Percentiles rank a stretch among this genome's conserved stretches.
Evolutionary conservation across 352 stramenopile genomes (phyloP).

Genomic region (Globisporangium carolinianum): DNA sequence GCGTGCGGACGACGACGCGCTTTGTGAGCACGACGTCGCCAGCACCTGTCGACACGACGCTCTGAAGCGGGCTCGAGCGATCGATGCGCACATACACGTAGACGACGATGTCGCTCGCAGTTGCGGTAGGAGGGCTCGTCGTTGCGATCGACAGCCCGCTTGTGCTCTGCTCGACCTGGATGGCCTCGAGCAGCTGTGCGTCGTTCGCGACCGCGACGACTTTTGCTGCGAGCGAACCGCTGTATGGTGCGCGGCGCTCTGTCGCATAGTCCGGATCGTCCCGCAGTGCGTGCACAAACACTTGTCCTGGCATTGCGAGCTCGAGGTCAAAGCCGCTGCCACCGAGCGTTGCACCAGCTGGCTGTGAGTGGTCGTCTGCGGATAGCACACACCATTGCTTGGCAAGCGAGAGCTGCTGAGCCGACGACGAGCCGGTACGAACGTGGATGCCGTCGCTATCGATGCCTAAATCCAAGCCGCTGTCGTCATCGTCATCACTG

Average conservation of each 20-base stretch:
- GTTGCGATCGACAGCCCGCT: conserved; percentile 1
- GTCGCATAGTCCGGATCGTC: conserved; percentile 3
- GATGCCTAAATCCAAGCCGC: too few relatives aligned
- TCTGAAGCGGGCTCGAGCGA: neutral
- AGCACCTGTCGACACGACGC: conserved; percentile 1
- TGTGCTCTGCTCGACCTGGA: neutral
- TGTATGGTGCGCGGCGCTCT: neutral
- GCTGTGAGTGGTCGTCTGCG: too few relatives aligned
- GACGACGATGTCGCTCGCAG: neutral
- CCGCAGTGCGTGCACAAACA: conserved; percentile 4
- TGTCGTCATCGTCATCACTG: too few relatives aligned
- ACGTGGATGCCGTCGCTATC: too few relatives aligned
- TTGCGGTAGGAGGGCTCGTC: neutral
- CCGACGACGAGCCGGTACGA: too few relatives aligned
- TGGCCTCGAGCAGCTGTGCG: conserved; percentile 1
- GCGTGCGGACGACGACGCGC: neutral
- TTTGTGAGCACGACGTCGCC: conserved; percentile 8
- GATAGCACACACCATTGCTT: too few relatives aligned
- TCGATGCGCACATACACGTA: neutral
- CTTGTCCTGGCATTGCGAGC: neutral
- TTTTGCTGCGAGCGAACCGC: neutral
- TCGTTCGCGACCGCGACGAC: conserved; percentile 5
- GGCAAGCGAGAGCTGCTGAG: too few relatives aligned
- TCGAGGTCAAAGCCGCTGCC: neutral
- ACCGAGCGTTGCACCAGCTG: too few relatives aligned